Evolutionary conservation across 176 grass and related monocot genomes (phyloP).

Genomic region (Juncus inflexus): DNA sequence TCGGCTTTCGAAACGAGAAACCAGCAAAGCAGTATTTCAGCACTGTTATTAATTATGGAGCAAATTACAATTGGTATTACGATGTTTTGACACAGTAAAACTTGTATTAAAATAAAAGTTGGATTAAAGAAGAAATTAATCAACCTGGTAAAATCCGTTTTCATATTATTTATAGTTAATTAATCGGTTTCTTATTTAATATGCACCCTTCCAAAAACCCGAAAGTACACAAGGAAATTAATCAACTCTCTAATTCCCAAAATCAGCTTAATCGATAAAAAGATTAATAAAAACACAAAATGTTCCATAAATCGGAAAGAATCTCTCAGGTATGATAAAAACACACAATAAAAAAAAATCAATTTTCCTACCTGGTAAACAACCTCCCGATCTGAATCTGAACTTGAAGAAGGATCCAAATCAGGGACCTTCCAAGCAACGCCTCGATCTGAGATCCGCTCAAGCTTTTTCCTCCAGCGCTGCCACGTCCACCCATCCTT

Average conservation of each 20-base stretch:
- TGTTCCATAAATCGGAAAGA: slow-evolving; percentile 70
- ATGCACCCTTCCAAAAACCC: too few species aligned
- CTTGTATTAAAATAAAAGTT: too few species aligned
- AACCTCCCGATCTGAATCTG: background rate
- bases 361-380: slow-evolving; percentile 12
- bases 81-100: slow-evolving; percentile 84
- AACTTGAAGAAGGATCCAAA: background rate
- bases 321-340: slow-evolving; percentile 49
- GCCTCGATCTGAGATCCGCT: slow-evolving; percentile 81
- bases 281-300: too few species aligned
- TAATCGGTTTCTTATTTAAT: too few species aligned
- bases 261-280: too few species aligned
- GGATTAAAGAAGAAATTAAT: too few species aligned
- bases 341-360: background rate
- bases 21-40: slow-evolving; percentile 56
- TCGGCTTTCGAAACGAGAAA: slow-evolving; percentile 45
- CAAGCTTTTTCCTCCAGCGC: background rate
- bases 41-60: slow-evolving; percentile 51
- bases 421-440: slow-evolving; percentile 60
- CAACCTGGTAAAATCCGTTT: too few species aligned
- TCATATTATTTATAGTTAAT: too few species aligned
- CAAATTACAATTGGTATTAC: slow-evolving; percentile 56
- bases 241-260: too few species aligned
- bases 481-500: too few species aligned
- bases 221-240: too few species aligned